Base-by-base conservation (phyloP, 169 alveolate species). In the Plasmodium gallinaceum region DNA sequence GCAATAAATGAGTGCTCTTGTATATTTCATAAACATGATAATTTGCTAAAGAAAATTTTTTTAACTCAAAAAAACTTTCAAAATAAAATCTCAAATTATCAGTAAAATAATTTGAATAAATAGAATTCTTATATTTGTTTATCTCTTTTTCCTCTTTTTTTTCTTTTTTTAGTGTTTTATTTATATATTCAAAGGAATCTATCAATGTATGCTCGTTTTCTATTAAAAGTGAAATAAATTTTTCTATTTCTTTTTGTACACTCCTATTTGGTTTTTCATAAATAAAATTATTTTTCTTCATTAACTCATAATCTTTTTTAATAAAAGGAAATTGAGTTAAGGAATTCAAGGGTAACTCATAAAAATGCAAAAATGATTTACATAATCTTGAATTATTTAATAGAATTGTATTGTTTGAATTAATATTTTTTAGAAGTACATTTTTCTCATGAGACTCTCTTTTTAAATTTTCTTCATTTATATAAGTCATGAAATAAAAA, bases 131-230 rank as follows among this genome's bases (percentile, higher is more conserved):
- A 46, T 61, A 20, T 48, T 14, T 46, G 0, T 16, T 42, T 48
- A 20, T 42, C 7, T 0, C 22, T 42, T 43, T 71, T n/a, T 26
- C 42, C 42, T 71, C 45, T 60, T 57, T 68, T 20, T 71, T 46
- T 60, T 57, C 75, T 20, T 85, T 71, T 64, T 24, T 51, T 51
- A 57, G 8, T 43, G 37, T 64, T 43, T 45, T 60, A 42, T 85
- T 65, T 54, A 66, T 48, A 83, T 83, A 83, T 60, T 68, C 83
- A 16, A n/a, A 20, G 14, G 68, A 48, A 20, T 70, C 92, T 70
- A 58, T 70, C 46, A 85, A 54, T n/a, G 92, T 70, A 61, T 85
- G 45, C 69, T 85, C 92, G 18, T 85, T 85, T 42, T 85, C 92
- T 60, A 85, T 39, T 22, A 85, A 52, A 10, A 85, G 20, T 10